Conservation (phyloP, 805 yeast genomes). For the Kodamaea neixiangensis region DNA sequence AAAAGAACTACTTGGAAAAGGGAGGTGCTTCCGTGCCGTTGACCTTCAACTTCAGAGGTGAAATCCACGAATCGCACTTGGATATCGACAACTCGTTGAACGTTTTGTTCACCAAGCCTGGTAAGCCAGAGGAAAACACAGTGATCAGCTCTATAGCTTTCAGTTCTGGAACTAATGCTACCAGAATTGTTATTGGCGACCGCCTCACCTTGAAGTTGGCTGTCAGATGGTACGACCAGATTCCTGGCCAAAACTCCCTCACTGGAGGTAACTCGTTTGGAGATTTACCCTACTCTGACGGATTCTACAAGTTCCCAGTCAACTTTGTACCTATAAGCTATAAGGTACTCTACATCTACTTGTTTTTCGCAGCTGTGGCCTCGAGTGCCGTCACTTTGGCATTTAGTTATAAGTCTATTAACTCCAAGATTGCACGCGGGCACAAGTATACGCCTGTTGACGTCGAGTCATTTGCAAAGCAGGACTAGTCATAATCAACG, state of each 20-base stretch:
- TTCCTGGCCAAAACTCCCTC: conserved; percentile 21
- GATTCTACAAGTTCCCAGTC: conserved; percentile 42
- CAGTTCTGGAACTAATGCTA: conserved; percentile 61
- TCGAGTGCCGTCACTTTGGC: conserved; percentile 26
- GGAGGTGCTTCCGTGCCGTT: conserved; percentile 57
- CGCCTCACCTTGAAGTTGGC: conserved; percentile 56
- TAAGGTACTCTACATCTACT: conserved; percentile 19
- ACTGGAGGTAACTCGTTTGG: conserved; percentile 9
- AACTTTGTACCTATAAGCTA: conserved; percentile 30
- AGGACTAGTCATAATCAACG: conserved; percentile 1
- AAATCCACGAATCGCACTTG: conserved; percentile 64
- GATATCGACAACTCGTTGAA: conserved; percentile 64
- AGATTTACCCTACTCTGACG: conserved; percentile 38
- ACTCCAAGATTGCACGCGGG: conserved; percentile 4
- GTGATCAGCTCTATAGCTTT: conserved; percentile 59
- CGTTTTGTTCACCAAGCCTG: conserved; percentile 46
- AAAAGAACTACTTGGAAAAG: conserved; percentile 41
- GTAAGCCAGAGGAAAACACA: conserved; percentile 34
- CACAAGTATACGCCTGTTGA: conserved; percentile 16
- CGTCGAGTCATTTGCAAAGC: conserved; percentile 13
- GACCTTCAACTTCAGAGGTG: conserved; percentile 65
- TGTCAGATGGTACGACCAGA: conserved; percentile 53
- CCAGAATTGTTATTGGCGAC: conserved; percentile 68
- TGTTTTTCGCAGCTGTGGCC: conserved; percentile 23
- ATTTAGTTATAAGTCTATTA: conserved; percentile 17